phyloP scores from a whole-genome alignment of 2,329 filamentous ascomycete genomes.

The Epicoccum sorghinum region DNA sequence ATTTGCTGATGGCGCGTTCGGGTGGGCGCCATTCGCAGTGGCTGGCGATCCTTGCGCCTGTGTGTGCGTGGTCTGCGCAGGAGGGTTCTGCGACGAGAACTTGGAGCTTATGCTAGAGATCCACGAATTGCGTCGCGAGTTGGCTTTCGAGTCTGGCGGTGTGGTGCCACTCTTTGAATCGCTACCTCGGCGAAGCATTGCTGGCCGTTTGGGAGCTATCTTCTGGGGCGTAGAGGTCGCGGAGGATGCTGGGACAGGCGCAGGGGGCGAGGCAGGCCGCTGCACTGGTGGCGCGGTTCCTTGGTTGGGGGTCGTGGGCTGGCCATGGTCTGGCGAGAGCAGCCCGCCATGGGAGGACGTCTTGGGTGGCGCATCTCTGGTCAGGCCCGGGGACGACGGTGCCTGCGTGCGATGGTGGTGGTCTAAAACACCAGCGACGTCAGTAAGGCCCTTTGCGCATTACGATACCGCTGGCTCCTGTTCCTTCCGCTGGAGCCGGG shows the following conservation, averaged over 20 bases:
- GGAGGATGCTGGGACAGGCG: conserved; percentile 23
- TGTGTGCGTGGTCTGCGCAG: conserved; percentile 40
- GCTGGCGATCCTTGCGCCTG: conserved; percentile 45
- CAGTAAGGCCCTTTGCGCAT: conserved; percentile 24
- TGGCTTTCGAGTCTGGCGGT: conserved; percentile 35
- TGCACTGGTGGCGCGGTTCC: conserved; percentile 26
- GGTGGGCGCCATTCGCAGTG: conserved; percentile 52
- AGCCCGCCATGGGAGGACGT: conserved; percentile 45
- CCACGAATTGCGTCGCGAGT: conserved; percentile 76
- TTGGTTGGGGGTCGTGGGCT: conserved; percentile 17
- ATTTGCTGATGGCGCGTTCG: conserved; percentile 57
- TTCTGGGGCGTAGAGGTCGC: conserved; percentile 33
- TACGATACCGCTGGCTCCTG: not conserved
- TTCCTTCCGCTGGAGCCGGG: conserved; percentile 23
- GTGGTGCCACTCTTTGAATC: conserved; percentile 44
- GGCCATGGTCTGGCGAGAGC: conserved; percentile 25
- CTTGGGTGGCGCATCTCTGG: conserved; percentile 42
- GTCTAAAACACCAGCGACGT: conserved; percentile 29
- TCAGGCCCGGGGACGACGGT: conserved; percentile 43
- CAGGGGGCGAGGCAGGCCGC: conserved; percentile 23
- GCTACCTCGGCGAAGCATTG: conserved; percentile 50
- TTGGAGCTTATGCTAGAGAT: conserved; percentile 92
- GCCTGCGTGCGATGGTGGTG: conserved; percentile 47
- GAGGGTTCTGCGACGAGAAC: conserved; percentile 69
- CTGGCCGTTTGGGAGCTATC: conserved; percentile 47